Evolutionary conservation across 1,284 basidiomycete genomes (phyloP), one percentile per base, ranked within the genome.

Genomic region (Ustilago loliicola): DNA sequence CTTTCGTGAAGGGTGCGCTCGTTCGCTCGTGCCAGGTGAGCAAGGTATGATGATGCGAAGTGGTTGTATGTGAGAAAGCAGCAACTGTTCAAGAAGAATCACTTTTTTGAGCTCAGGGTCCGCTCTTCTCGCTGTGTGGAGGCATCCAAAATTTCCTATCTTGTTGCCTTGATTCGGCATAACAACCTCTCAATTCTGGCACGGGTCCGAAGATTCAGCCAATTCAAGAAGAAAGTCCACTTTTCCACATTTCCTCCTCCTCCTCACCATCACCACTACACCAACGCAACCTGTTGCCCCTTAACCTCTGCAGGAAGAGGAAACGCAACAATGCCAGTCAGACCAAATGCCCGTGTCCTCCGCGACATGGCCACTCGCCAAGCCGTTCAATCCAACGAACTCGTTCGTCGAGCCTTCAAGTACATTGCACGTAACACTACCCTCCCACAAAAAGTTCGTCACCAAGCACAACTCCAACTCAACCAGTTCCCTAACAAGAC

Each of bases 381-480:
- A 38, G 67, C 82, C n/a, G 85, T 86, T n/a, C 67, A 80, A 54
- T 82, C 81, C 58, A 82, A 83, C 72, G 85, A 86, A 72, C 72
- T 86, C 51, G 67, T 86, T 38, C 80, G 85, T 30, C 73, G 82
- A 2, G 83, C 85, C 9, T 86, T 83, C 83, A 84, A 85, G 52
- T 86, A 84, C 77, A 79, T 86, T 15, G 83, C 85, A 0, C 78
- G 85, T 29, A 86, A 86, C 72, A 84, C 83, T 21, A 83, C 83
- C 2, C 59, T 86, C 32, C 80, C 83, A 11, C 63, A 79, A 50
- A 92, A 94, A 83, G 90, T 97, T 61, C 93, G 96, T 69, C 94
- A 96, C 87, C 94, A 96, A 84, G 96, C 96, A n/a, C 96, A 98
- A 87, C 89, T 98, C 67, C 94, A 96, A 84, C 90, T 98, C 63